Conservation (phyloP, 139 green algal genomes). For the Chlamydomonas asymmetrica region DNA sequence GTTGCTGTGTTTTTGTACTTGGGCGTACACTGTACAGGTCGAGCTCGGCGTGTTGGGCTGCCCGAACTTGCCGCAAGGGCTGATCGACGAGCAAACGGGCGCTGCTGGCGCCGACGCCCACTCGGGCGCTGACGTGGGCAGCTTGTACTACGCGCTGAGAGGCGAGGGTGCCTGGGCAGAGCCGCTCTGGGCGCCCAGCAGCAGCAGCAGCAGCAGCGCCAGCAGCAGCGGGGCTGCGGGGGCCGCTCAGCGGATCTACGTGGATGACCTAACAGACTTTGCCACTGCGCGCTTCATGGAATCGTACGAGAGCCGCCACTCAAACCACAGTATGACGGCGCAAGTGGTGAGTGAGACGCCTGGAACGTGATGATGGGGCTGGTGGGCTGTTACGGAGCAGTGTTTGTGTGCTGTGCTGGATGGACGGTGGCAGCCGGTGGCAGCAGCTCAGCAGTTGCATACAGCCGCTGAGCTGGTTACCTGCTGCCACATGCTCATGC, state of each 20-base stretch:
- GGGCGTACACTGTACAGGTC: too few relatives aligned
- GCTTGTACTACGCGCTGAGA: constrained; percentile 74
- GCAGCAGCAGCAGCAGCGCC: too few relatives aligned
- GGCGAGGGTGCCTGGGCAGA: constrained; percentile 62
- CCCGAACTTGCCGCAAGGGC: constrained; percentile 87
- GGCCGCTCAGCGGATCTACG: constrained; percentile 29
- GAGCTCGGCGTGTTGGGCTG: constrained; percentile 92
- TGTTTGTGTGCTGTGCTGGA: constrained; percentile 3
- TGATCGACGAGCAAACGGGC: constrained; percentile 16
- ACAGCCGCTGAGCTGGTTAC: too few relatives aligned
- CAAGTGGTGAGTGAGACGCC: constrained; percentile 51
- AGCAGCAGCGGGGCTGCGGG: constrained; percentile 14
- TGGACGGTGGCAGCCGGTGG: too few relatives aligned
- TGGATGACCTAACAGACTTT: constrained; percentile 30
- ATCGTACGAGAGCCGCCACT: constrained; percentile 82
- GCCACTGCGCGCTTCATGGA: constrained; percentile 81
- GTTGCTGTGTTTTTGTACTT: too few relatives aligned
- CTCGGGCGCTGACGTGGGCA: constrained; percentile 41
- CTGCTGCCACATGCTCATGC: not conserved
- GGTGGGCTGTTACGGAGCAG: too few relatives aligned
- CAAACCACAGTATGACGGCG: constrained; percentile 69
- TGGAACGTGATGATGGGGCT: too few relatives aligned
- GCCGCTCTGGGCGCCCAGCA: constrained; percentile 56
- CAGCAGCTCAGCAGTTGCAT: too few relatives aligned
- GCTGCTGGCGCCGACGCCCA: not conserved